Evolutionary conservation across 2,329 filamentous ascomycete species (phyloP).

Genomic region (Exophiala sideris): DNA sequence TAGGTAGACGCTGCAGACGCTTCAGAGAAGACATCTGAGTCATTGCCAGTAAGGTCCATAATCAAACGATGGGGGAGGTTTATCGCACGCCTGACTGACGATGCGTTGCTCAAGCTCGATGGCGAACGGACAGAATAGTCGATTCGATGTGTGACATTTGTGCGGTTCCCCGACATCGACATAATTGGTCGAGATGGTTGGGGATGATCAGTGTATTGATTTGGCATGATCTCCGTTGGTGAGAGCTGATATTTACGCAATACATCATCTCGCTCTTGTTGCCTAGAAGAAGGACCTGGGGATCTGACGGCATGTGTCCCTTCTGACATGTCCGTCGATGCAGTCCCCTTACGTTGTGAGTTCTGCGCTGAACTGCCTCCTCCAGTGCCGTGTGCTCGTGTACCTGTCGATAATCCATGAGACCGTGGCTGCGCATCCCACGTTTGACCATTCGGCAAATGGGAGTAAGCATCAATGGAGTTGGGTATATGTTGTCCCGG

Average conservation of each 20-base stretch:
- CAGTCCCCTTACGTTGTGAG: not conserved
- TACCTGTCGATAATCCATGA: not conserved
- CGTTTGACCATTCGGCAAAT: constrained; percentile 3
- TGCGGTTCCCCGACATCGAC: not conserved
- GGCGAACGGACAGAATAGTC: constrained; percentile 13
- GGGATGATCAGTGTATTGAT: not conserved
- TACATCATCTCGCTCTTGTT: not conserved
- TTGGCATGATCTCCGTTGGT: constrained; percentile 12
- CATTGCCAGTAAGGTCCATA: constrained; percentile 26
- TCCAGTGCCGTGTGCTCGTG: not conserved
- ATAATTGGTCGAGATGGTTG: not conserved
- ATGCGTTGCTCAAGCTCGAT: constrained; percentile 18
- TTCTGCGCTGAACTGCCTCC: not conserved
- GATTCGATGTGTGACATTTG: constrained; percentile 1
- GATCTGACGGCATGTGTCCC: not conserved
- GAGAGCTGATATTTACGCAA: constrained; percentile 17
- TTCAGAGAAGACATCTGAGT: constrained; percentile 21
- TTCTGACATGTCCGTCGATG: not conserved
- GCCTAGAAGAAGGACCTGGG: not conserved
- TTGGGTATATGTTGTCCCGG: not conserved
- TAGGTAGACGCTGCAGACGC: constrained; percentile 8
- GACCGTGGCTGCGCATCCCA: not conserved
- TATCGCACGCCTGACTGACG: constrained; percentile 19
- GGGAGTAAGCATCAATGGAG: constrained; percentile 4
- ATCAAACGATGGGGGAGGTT: constrained; percentile 23